Base-by-base conservation (phyloP, 2,329 filamentous ascomycete genomes). In the Neurospora sp. region DNA sequence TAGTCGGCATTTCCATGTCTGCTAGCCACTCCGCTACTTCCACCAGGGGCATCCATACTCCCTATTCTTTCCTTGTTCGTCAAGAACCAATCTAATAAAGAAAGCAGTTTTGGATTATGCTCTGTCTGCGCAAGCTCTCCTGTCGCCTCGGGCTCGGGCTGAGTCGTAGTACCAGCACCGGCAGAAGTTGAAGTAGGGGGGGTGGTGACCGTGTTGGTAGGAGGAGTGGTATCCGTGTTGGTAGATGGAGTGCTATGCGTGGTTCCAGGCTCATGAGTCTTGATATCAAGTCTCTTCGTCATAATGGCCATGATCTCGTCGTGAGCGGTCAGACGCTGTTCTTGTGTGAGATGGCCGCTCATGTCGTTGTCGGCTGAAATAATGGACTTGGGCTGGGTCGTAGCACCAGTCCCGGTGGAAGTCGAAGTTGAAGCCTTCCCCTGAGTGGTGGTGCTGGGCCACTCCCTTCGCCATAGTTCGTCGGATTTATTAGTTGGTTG, bases 1-100 rank as follows among this genome's bases (percentile, higher is more conserved):
- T 33, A 33, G 33, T 77, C 82, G 78, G 81, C 19, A 11, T 52
- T 23, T 12, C 43, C 43, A 4, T 23, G 19, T 15, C 11, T 23
- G 5, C 2, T 28, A 52, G 10, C 11, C 43, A 0, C 6, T 15
- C 19, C 43, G 19, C 43, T 4, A 28, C 43, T 52, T 15, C 43
- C 43, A 15, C 43, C 19, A 15, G 19, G 43, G 11, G 6, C 6
- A 52, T 28, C 19, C 3, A 1, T 8, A 15, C 2, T 52, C n/a
- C 11, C 43, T 52, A 52, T 12, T 6, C 1, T 23, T 0, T 52
- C 11, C 19, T 52, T 28, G 19, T 15, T 52, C 11, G 6, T 15
- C 11, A 52, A 4, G 11, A 52, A 52, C 43, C 43, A 52, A 2
- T 52, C 11, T 5, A 52, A 15, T 0, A 6, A 15, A 28, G 43